phyloP scores from a whole-genome alignment of 108 stramenopile genomes.

The Nitzschia sp. region DNA sequence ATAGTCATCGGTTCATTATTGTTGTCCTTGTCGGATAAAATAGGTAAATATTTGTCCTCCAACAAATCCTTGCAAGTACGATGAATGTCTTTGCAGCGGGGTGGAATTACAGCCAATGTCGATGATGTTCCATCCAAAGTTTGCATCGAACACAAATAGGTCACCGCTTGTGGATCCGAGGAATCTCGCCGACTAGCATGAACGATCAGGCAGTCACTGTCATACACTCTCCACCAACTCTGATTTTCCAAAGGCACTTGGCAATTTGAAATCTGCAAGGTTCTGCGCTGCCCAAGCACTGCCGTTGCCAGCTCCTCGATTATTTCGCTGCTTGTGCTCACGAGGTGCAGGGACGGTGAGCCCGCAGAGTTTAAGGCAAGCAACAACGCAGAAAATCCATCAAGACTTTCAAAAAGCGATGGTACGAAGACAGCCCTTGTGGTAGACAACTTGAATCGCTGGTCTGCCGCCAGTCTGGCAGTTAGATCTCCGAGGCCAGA shows the following conservation, averaged over 20 bases:
- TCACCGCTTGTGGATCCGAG: background rate
- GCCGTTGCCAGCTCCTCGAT: conserved; percentile 29
- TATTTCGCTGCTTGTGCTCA: conserved; percentile 1
- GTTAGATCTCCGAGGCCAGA: conserved; percentile 62
- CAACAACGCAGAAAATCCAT: conserved; percentile 58
- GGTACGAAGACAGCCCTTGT: conserved; percentile 48
- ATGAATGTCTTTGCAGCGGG: background rate
- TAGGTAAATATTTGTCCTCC: conserved; percentile 6
- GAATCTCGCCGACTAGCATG: conserved; percentile 28
- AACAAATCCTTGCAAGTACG: background rate
- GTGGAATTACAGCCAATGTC: conserved; percentile 23
- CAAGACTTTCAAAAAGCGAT: conserved; percentile 23
- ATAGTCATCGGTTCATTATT: background rate
- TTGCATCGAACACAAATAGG: conserved; percentile 3
- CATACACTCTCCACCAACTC: conserved; percentile 73
- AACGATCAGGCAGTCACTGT: conserved; percentile 54
- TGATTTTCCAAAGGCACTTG: conserved; percentile 33
- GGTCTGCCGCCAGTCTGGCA: conserved; percentile 68
- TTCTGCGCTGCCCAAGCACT: conserved; percentile 19
- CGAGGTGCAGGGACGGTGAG: conserved; percentile 39
- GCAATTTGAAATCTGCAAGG: conserved; percentile 41
- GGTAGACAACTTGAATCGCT: conserved; percentile 54
- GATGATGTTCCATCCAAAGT: background rate
- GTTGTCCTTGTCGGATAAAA: conserved; percentile 2
- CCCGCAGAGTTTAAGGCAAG: conserved; percentile 59